Evolutionary conservation across 805 yeast species (phyloP), one percentile per base, ranked within the genome.

Genomic region (Metschnikowia picachoensis): DNA sequence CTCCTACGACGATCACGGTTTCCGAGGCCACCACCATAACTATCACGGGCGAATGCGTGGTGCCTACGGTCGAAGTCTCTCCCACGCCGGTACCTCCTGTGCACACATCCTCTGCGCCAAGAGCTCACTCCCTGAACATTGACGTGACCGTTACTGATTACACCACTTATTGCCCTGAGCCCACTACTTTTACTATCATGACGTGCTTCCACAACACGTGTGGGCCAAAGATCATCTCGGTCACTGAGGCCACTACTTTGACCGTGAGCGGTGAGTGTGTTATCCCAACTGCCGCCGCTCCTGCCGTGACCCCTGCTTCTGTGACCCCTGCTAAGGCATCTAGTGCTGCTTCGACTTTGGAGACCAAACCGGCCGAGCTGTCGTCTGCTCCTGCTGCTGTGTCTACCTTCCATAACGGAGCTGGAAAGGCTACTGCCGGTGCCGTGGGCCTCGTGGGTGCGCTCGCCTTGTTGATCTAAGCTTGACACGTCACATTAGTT

Each of bases 351-450:
- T 39, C 37, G 2, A 35, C 25, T 20, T 20, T 20, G 25, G 25
- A 5, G 25, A 20, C 25, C 7, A 20, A 20, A 39, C 4, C 25
- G 8, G 25, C 51, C 14, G 20, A 41, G 8, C 31, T 34, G 11
- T 30, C 47, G 28, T 38, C 30, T 12, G 6, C 38, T 14, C 28
- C 36, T 3, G 51, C 51, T 9, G 13, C 39, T 14, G 35, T 30
- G 29, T 20, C 47, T 13, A 25, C 37, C 14, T 35, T 51, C 16
- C 30, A 36, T 42, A 51, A 59, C 57, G 66, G 60, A 52, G 72
- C 66, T 58, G 67, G 62, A 51, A 73, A 69, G 62, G 69, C 65
- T 50, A 77, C 35, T 27, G 53, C 41, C 10, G 59, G 58, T 36
- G 50, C 41, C 15, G 51, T 49, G 13, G 55, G 53, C 13, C 31